Evolutionary conservation across 2,329 filamentous ascomycete genomes (phyloP), one percentile per base, ranked within the genome.

Genomic region (Tolypocladium album): DNA sequence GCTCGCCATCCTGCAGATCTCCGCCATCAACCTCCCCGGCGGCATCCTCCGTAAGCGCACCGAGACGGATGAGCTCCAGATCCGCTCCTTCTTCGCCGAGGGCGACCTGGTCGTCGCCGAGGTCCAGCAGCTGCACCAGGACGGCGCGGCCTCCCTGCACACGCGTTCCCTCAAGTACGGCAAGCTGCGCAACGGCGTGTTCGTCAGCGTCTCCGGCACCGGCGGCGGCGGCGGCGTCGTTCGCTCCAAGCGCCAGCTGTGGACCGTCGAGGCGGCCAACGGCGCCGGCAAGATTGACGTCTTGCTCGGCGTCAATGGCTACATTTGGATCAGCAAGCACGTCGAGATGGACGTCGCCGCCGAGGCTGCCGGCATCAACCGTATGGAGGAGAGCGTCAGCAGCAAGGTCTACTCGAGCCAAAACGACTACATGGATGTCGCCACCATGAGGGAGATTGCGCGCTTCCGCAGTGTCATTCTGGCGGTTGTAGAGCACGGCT

Each of bases 21-120:
- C 86, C 59, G 88, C 89, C 62, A 97, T 99, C 75, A 99, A 99
- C 72, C 79, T 99, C 2, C 94, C 94, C 0, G 94, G 94, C 60
- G 94, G 94, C 40, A 96, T 96, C 64, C 80, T 97, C 68, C 85
- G 94, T 61, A 89, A 93, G 71, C 83, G 94, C 65, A 99, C 94
- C 36, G 92, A 93, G 69, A 95, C 94, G 20, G 94, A 99, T 74
- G 94, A 97, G 78, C 81, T 99, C 68, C 94, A 97, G 75, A 97
- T 99, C 74, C 86, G 94, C 57, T 90, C 87, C n/a, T 99, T 97
- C 75, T 97, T 99, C 77, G 87, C 88, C 59, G 94, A 99, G 75
- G 94, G 94, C 15, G 94, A 99, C 72, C 77, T 99, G 58, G 78
- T 99, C 20, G 90, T 97, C 22, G 94, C 94, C 1, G 94, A 99